These are phyloP conservation scores for Quercus dentata DNA, from an alignment of 306 rosid species.

Conservation along the genomic window DNA sequence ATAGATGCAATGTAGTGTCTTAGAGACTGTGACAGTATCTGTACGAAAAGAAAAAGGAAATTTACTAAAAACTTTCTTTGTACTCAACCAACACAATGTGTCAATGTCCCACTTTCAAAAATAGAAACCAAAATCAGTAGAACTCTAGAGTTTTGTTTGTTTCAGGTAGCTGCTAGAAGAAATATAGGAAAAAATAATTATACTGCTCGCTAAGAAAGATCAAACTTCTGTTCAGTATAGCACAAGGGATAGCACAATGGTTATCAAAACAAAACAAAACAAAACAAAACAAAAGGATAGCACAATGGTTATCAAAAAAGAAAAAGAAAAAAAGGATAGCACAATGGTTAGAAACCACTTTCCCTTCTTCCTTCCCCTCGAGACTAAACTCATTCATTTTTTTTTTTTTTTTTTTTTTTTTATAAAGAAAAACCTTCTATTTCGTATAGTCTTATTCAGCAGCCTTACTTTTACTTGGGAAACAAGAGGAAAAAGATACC, in stretches of 20 bases:
- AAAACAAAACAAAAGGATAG: no score
- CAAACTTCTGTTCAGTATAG: background rate
- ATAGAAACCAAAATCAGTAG: background rate
- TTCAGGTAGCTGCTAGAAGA: background rate
- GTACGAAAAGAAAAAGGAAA: background rate
- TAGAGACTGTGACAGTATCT: background rate
- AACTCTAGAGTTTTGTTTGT: background rate
- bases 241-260: no score
- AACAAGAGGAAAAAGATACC: background rate
- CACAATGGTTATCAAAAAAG: no score
- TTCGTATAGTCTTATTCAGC: background rate
- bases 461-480: background rate
- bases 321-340: no score
- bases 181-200: background rate
- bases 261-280: no score
- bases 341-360: no score
- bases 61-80: background rate
- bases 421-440: no score
- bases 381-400: no score
- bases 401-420: no score
- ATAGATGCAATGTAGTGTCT: background rate
- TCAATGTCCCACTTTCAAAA: background rate
- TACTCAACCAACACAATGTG: background rate
- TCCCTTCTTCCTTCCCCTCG: no score
- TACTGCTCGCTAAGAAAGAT: background rate